Evolutionary conservation across 805 yeast species (phyloP), one percentile per base, ranked within the genome.

Genomic region (Candida hispaniensis): DNA sequence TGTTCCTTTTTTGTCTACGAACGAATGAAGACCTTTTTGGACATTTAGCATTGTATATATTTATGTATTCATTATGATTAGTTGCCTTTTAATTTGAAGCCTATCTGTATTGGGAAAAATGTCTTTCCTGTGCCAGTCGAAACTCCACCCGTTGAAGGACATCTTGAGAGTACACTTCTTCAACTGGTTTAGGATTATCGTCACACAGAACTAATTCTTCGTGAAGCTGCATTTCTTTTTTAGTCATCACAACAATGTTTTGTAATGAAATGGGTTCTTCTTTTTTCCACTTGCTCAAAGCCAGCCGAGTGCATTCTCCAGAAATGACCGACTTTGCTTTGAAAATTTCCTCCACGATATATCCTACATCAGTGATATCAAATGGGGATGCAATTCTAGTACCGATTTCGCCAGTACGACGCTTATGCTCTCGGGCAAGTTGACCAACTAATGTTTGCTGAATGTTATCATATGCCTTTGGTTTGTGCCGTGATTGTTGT

Each of bases 1-100:
- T 86, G 96, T 56, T 78, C 95, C 10, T 88, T 88, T 56, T 86
- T 73, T 53, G 95, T 88, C 21, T 91, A 91, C 58, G 98, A 88
- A 58, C 66, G 94, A 41, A 66, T 76, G 59, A 91, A 91, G 60
- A 61, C 61, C 47, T 55, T 64, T 35, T 57, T 91, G 36, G 79
- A 81, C 26, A 79, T 85, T 34, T 24, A 28, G 18, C 11, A 21
- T 17, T 38, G 28, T 38, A 21, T 22, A 21, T 38, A 32, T 38
- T 34, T 24, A 21, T 23, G n/a, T n/a, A n/a, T n/a, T n/a, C n/a
- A n/a, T n/a, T n/a, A n/a, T n/a, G n/a, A n/a, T n/a, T n/a, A n/a
- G n/a, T n/a, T n/a, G n/a, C n/a, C n/a, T n/a, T n/a, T n/a, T n/a
- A n/a, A n/a, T n/a, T n/a, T n/a, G 34, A 22, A 9, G 14, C 6